These are phyloP conservation scores for Mrakiaceae sp. DNA, from an alignment of 1,284 basidiomycete genomes.

Conservation along the genomic window DNA sequence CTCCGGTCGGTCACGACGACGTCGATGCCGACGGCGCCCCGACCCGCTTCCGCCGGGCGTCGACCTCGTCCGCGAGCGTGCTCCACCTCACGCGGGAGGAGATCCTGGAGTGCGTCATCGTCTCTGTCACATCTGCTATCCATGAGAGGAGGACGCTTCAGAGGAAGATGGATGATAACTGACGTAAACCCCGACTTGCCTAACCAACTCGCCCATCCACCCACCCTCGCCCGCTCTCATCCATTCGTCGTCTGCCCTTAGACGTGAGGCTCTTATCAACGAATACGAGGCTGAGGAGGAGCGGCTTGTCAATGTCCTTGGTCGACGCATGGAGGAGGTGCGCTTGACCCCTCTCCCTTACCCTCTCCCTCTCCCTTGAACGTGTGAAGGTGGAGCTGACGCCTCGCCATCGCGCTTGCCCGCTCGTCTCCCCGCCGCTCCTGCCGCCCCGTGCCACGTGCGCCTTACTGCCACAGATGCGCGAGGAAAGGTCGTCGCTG, in stretches of 20 bases:
- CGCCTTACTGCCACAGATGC: not conserved
- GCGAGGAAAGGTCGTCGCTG: conserved; percentile 1
- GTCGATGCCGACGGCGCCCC: not conserved
- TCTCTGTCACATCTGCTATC: too few species aligned
- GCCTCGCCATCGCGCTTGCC: too few species aligned
- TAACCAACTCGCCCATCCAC: too few species aligned
- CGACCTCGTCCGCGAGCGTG: not conserved
- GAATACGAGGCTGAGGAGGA: conserved; percentile 78
- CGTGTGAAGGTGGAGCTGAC: too few species aligned
- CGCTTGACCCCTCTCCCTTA: conserved; percentile 22
- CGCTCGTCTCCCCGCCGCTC: too few species aligned
- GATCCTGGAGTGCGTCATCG: not conserved
- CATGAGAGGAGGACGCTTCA: too few species aligned
- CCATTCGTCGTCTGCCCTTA: too few species aligned
- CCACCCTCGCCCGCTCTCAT: too few species aligned
- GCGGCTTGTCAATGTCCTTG: conserved; percentile 65
- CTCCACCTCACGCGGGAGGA: not conserved
- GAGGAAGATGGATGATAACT: too few species aligned
- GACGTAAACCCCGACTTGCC: too few species aligned
- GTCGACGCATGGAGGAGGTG: conserved; percentile 65
- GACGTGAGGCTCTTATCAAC: conserved; percentile 57
- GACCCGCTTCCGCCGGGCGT: not conserved
- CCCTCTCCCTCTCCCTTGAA: too few species aligned
- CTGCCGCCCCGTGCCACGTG: not conserved
- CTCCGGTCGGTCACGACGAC: not conserved